Base-by-base conservation (phyloP, 163 green algal species). In the Scenedesmus sp. region DNA sequence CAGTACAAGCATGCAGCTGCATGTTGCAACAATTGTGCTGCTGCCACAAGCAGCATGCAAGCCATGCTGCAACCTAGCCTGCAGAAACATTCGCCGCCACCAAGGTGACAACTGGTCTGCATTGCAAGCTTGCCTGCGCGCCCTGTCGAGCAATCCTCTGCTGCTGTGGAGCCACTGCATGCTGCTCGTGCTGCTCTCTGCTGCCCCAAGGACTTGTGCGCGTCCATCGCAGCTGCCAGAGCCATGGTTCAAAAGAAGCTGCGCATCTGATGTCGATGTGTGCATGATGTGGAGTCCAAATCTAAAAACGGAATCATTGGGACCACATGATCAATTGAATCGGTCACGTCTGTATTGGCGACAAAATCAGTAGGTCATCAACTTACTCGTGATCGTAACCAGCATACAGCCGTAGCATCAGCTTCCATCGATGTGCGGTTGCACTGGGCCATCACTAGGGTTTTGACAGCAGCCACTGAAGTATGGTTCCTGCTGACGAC, bases 141-240 rank as follows among this genome's bases (percentile, higher is more conserved):
- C 35, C 35, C n/a, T 51, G 10, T 44, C 73, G n/a, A 51, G 37
- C 10, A n/a, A 12, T 2, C n/a, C 65, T 37, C 30, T 40, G 65
- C 65, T 76, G 65, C 65, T 76, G 30, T 76, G 65, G 30, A 76
- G 65, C 65, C 65, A 76, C 73, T 82, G 73, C 73, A 44, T 82
- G 73, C 73, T 82, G 73, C 73, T 46, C 9, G 73, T 82, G 73
- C 73, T 51, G 73, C 73, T 82, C 73, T 44, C 73, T 40, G 65
- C 65, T 76, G 65, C 30, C 65, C 9, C 40, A 30, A 18, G 65
- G 1, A 18, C 65, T 0, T 20, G 30, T 40, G 65, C 65, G 30
- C 65, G 1, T 40, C 40, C 6, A 76, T 76, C 65, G 65, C 65
- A 76, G 65, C 30, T 37, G 30, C 9, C 65, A 76, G 24, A 40